Conservation (phyloP, 768 basidiomycete species). For the Chiua virens region DNA sequence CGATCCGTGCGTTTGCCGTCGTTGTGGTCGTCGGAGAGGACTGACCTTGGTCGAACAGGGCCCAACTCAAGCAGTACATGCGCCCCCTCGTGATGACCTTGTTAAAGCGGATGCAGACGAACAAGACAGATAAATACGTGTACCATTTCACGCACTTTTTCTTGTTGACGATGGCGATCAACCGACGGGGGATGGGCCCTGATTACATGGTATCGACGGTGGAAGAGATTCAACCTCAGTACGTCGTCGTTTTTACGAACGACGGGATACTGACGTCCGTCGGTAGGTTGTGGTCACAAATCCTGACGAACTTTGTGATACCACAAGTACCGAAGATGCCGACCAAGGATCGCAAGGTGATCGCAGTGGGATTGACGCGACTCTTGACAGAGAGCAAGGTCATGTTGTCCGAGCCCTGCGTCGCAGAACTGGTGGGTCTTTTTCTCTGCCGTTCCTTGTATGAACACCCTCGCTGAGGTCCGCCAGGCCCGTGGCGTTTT, state of each 20-base stretch:
- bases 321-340: conserved; percentile 82
- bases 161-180: conserved; percentile 71
- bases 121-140: conserved; percentile 86
- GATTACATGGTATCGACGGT: conserved; percentile 77
- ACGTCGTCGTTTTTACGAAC: not conserved
- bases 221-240: conserved; percentile 87
- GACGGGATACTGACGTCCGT: not conserved
- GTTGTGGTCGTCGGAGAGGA: not conserved
- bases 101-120: conserved; percentile 81
- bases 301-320: conserved; percentile 73
- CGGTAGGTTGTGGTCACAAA: conserved; percentile 72
- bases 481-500: conserved; percentile 66
- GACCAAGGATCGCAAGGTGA: conserved; percentile 81
- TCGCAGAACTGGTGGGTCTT: conserved; percentile 61
- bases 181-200: conserved; percentile 70
- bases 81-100: conserved; percentile 74
- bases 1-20: conserved; percentile 51
- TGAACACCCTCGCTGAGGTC: not conserved
- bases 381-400: conserved; percentile 71
- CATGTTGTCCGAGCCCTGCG: conserved; percentile 66
- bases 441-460: too few relatives aligned
- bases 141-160: conserved; percentile 82
- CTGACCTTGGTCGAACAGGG: conserved; percentile 37
- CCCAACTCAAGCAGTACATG: conserved; percentile 68
- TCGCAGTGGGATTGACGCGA: conserved; percentile 75